Percentiles rank a stretch among this genome's conserved stretches.
Conservation (phyloP, 441 rosid species). For the Populus hybrid region DNA sequence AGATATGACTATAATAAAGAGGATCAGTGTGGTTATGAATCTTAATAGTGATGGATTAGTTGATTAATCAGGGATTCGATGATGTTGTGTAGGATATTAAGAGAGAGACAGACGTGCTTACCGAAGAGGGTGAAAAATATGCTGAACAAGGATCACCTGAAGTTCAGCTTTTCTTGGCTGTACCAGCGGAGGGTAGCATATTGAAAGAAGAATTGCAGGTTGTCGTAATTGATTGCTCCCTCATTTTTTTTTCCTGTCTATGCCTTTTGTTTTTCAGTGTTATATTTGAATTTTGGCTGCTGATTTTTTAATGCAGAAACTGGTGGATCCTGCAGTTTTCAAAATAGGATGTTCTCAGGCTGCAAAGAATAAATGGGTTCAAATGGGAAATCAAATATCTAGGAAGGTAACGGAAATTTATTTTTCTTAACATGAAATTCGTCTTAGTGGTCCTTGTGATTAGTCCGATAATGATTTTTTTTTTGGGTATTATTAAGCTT, state of each 20-base stretch:
- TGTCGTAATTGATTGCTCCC: not conserved
- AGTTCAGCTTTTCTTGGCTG: constrained; percentile 66
- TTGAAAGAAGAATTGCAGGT: constrained; percentile 76
- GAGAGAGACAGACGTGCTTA: constrained; percentile 67
- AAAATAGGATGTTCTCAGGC: constrained; percentile 76
- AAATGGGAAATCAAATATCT: constrained; percentile 75
- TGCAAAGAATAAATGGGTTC: constrained; percentile 86
- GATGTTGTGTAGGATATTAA: constrained; percentile 49
- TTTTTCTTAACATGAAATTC: not conserved
- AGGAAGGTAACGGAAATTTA: constrained; percentile 51
- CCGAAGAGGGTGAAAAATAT: constrained; percentile 79
- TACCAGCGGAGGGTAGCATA: constrained; percentile 72
- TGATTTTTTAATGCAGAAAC: constrained; percentile 52
- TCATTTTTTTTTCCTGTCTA: not conserved
- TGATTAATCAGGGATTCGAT: not conserved
- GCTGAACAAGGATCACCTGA: constrained; percentile 80
- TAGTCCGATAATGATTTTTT: not conserved
- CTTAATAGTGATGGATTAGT: not conserved
- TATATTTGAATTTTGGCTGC: not conserved
- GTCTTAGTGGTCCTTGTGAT: not conserved
- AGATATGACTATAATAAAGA: not conserved
- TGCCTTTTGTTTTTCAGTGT: not conserved
- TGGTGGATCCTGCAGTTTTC: constrained; percentile 56
- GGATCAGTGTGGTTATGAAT: not conserved
- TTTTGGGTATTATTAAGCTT: not conserved